Base-by-base conservation (phyloP, 768 basidiomycete genomes). In the button mushroom (Agaricus bisporus) region DNA sequence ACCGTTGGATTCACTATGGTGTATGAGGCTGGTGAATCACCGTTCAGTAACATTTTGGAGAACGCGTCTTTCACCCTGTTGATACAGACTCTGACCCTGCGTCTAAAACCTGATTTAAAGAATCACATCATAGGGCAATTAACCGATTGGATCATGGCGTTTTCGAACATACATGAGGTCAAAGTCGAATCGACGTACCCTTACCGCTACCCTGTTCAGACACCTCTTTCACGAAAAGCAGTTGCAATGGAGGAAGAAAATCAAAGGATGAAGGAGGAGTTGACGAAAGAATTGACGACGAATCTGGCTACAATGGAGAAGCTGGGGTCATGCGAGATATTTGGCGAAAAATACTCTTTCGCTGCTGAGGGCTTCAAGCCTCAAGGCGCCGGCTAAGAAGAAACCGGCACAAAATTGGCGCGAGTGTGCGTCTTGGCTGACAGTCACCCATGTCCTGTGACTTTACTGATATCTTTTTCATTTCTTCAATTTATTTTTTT, bases 21-120 rank as follows among this genome's bases (percentile, higher is more conserved):
- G 10, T 41, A 54, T 39, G 52, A 54, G 45, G 52, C 45, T 5
- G 52, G 52, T 41, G 45, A 54, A 54, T 54, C 52, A 11, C 52
- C 52, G 25, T 54, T 54, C 38, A 44, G 45, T 15, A 41, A 47
- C 39, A 29, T 17, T 12, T 14, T 47, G 45, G 52, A 28, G 38
- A 41, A 46, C 9, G 28, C 22, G 26, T 14, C 44, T 8, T 44
- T 54, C 3, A 22, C 46, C 25, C 20, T 38, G 25, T n/a, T 47
- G 37, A 41, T 54, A 28, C 46, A 47, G 28, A 25, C 20, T 18
- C 20, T 54, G 3, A 54, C 52, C 38, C 35, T 54, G 44, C 52
- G 52, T 5, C 35, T 54, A 18, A 41, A 54, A 14, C 45, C 37
- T 37, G 52, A 54, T 18, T 35, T 54, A 15, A 28, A 29, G n/a